Evolutionary conservation across 805 yeast species (phyloP).

Genomic region (Suhomyces vadensis): DNA sequence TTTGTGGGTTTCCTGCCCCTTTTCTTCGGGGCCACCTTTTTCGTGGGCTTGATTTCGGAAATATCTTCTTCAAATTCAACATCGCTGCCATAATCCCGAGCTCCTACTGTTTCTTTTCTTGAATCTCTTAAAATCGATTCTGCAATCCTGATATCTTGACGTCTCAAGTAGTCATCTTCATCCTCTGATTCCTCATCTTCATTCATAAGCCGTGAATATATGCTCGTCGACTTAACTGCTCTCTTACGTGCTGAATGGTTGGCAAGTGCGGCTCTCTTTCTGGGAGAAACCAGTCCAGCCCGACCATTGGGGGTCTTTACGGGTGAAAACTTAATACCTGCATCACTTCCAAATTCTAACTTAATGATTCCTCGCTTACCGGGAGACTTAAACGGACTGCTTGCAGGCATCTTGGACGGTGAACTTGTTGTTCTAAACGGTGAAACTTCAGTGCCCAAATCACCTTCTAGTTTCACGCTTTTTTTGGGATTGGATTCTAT

Average conservation of each 20-base stretch:
- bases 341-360: conserved; percentile 15
- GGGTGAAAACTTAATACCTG: conserved; percentile 21
- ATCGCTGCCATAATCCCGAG: conserved; percentile 22
- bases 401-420: background rate
- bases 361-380: conserved; percentile 34
- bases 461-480: too few species aligned
- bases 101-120: conserved; percentile 8
- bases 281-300: conserved; percentile 49
- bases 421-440: too few species aligned
- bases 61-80: conserved; percentile 25
- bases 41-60: conserved; percentile 8
- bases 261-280: conserved; percentile 35
- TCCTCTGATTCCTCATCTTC: conserved; percentile 35
- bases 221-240: conserved; percentile 37
- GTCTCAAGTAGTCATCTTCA: conserved; percentile 28
- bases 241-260: conserved; percentile 52
- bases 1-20: conserved; percentile 3
- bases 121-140: conserved; percentile 37
- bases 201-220: conserved; percentile 32
- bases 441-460: too few species aligned
- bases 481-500: too few species aligned
- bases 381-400: conserved; percentile 31
- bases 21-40: background rate
- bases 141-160: conserved; percentile 47
- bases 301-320: conserved; percentile 43